These are phyloP conservation scores for Tricholoma sp. DNA, from an alignment of 768 basidiomycete species.

Conservation along the genomic window DNA sequence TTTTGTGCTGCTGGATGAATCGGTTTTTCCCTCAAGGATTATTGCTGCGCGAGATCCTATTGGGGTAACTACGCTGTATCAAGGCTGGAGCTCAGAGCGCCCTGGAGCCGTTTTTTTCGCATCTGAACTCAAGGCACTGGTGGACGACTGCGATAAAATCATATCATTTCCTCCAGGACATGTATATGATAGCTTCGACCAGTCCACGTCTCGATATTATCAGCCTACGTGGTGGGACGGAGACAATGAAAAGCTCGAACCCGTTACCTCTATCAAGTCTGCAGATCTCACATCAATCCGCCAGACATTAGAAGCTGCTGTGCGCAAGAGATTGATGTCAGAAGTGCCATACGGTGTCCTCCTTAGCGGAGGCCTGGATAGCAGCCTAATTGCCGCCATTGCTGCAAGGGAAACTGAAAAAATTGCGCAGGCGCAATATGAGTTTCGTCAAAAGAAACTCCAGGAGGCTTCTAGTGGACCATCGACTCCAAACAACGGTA, in stretches of 20 bases:
- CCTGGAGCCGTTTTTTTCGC: conserved; percentile 89
- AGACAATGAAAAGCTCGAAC: conserved; percentile 60
- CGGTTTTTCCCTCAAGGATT: conserved; percentile 80
- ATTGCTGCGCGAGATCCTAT: conserved; percentile 97
- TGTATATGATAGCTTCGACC: conserved; percentile 83
- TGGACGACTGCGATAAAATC: conserved; percentile 90
- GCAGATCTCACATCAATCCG: conserved; percentile 69
- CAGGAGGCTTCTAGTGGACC: conserved; percentile 52
- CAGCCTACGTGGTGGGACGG: conserved; percentile 85
- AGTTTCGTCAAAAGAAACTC: conserved; percentile 58
- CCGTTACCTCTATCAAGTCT: conserved; percentile 50
- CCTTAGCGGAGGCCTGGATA: conserved; percentile 92
- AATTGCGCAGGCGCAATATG: conserved; percentile 72
- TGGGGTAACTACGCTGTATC: conserved; percentile 98
- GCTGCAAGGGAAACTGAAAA: conserved; percentile 95
- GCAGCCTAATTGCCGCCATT: conserved; percentile 92
- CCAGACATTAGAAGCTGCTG: conserved; percentile 83
- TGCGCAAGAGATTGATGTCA: conserved; percentile 93
- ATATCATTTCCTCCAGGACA: conserved; percentile 97
- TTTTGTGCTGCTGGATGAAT: conserved; percentile 93
- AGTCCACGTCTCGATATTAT: conserved; percentile 79
- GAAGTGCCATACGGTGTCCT: conserved; percentile 98
- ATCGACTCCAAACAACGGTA: conserved; percentile 40
- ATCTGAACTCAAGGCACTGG: conserved; percentile 90
- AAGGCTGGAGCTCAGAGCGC: conserved; percentile 82